Evolutionary conservation across 345 rosid species (phyloP).

Genomic region (Schrenkiella parvula): DNA sequence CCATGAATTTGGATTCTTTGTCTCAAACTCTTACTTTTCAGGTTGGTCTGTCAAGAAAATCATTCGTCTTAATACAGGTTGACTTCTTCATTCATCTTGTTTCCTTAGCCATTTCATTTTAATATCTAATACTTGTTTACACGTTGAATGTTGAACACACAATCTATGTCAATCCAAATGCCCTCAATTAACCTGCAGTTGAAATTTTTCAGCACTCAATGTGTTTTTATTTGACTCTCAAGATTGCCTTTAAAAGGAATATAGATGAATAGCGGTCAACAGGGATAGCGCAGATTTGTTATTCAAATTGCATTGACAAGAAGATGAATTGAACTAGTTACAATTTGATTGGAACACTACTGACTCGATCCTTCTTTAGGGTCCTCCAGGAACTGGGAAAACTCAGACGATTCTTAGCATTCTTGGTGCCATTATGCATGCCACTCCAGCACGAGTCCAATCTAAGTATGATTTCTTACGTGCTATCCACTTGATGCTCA

Average conservation of each 20-base stretch:
- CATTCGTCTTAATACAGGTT: slow-evolving; percentile 93
- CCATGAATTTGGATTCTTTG: slow-evolving; percentile 16
- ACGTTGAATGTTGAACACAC: neutral
- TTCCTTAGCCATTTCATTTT: neutral
- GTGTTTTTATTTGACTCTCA: neutral
- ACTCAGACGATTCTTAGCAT: slow-evolving; percentile 95
- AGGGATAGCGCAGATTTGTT: neutral
- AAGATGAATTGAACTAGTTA: neutral
- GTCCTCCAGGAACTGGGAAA: slow-evolving; percentile 99
- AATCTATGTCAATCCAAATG: neutral
- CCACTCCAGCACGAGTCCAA: slow-evolving; percentile 73
- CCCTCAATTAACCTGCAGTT: neutral
- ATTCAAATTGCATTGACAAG: slow-evolving; percentile 6
- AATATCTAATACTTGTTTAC: neutral
- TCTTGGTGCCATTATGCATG: slow-evolving; percentile 95
- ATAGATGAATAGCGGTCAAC: neutral
- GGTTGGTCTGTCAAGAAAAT: slow-evolving; percentile 83
- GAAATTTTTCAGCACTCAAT: neutral
- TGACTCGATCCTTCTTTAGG: slow-evolving; percentile 44
- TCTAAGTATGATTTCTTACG: slow-evolving; percentile 46
- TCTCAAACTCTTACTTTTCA: slow-evolving; percentile 35
- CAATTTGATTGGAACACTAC: neutral
- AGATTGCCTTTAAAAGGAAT: neutral
- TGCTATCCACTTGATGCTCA: neutral
- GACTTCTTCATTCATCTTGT: slow-evolving; percentile 24